Evolutionary conservation across 148 eudicot genomes (phyloP).

Genomic region (Pouteria glomerata): DNA sequence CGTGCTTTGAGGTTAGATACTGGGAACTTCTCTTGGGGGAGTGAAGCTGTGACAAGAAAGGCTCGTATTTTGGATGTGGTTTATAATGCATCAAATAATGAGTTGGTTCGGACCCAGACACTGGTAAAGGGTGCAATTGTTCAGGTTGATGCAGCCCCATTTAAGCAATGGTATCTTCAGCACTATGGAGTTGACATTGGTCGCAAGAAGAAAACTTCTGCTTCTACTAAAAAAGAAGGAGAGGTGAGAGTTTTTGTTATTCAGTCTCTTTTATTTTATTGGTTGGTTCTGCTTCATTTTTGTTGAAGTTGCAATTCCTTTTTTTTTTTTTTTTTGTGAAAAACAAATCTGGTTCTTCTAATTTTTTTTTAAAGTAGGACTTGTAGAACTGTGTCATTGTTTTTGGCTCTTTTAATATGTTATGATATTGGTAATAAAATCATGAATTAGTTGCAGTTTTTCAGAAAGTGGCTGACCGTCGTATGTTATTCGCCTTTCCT

Average conservation of each 20-base stretch:
- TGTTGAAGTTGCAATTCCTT: not conserved
- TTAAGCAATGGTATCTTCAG: slow-evolving; percentile 78
- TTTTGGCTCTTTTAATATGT: too few species aligned
- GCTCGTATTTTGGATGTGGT: slow-evolving; percentile 80
- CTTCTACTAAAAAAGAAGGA: slow-evolving; percentile 62
- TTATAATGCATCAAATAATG: slow-evolving; percentile 84
- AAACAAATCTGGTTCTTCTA: not conserved
- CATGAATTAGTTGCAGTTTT: not conserved
- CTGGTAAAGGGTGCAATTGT: slow-evolving; percentile 82
- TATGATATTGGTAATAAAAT: not conserved
- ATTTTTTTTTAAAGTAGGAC: not conserved
- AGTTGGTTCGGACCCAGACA: slow-evolving; percentile 86
- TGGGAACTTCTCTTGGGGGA: slow-evolving; percentile 85
- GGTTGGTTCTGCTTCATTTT: not conserved
- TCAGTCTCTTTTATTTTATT: not conserved
- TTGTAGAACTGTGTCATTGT: too few species aligned
- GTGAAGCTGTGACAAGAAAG: slow-evolving; percentile 71
- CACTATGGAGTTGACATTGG: slow-evolving; percentile 86
- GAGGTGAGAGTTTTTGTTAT: slow-evolving; percentile 39
- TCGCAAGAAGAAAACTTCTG: slow-evolving; percentile 61
- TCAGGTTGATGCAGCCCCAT: slow-evolving; percentile 89
- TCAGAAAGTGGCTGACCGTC: not conserved
- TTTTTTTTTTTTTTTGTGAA: not conserved
- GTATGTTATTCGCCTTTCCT: not conserved
- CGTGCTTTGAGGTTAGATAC: slow-evolving; percentile 86